A percentile compares a stretch with the other conserved stretches of the same genome.
Conservation (phyloP, 1,139 yeast species). For the Wickerhamiella pararugosa region DNA sequence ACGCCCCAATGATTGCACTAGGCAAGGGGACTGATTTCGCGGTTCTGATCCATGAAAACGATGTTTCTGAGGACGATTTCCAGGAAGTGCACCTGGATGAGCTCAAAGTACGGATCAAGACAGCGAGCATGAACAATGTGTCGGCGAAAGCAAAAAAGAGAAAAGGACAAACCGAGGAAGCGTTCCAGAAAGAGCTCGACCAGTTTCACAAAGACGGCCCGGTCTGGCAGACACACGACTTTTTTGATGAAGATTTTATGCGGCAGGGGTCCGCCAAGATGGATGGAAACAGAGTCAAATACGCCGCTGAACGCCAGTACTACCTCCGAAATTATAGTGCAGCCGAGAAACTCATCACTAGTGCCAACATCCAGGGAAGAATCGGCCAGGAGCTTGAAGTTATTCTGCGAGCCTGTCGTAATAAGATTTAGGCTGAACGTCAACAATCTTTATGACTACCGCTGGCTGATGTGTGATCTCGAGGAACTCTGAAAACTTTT, state of each 20-base stretch:
- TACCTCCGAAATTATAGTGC: slow-evolving; percentile 19
- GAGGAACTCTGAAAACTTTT: neutral
- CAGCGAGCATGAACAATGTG: neutral
- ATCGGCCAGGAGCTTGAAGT: slow-evolving; percentile 11
- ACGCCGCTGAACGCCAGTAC: slow-evolving; percentile 25
- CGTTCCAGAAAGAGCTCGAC: slow-evolving; percentile 18
- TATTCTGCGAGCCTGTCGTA: slow-evolving; percentile 1
- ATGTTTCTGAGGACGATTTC: slow-evolving; percentile 64
- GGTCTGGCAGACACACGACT: slow-evolving; percentile 15
- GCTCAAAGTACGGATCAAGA: slow-evolving; percentile 18
- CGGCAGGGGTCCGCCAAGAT: slow-evolving; percentile 13
- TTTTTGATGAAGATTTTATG: slow-evolving; percentile 1
- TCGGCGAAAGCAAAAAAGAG: slow-evolving; percentile 14
- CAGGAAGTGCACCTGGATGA: slow-evolving; percentile 64
- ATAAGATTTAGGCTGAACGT: neutral
- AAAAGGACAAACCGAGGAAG: slow-evolving; percentile 24
- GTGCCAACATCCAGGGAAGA: slow-evolving; percentile 6
- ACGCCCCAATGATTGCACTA: slow-evolving; percentile 84
- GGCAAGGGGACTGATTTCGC: slow-evolving; percentile 52
- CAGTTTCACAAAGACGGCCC: slow-evolving; percentile 21
- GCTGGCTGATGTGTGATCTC: too few relatives aligned
- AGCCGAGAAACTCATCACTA: slow-evolving; percentile 18
- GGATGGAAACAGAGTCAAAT: slow-evolving; percentile 20
- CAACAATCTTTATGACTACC: too few relatives aligned
- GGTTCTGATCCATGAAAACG: slow-evolving; percentile 73